These are phyloP conservation scores for Botrytis byssoidea DNA, from an alignment of 2,329 filamentous ascomycete species.

Conservation along the genomic window DNA sequence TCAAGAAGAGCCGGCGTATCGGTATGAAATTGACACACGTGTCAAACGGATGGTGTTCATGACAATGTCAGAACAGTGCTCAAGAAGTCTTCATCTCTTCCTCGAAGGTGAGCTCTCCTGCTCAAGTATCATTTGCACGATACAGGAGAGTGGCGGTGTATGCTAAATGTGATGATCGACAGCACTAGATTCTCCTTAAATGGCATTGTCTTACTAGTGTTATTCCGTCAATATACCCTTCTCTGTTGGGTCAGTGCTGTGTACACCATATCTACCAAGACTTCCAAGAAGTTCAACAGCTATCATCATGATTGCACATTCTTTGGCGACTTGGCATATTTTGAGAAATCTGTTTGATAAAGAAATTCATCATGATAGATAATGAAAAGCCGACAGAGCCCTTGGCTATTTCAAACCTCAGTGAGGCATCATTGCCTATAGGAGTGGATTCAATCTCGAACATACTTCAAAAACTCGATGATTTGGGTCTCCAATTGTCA, in stretches of 20 bases:
- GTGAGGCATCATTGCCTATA: neutral
- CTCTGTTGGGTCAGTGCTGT: neutral
- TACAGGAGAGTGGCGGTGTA: neutral
- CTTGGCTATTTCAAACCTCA: neutral
- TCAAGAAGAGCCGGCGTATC: neutral
- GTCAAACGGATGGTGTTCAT: neutral
- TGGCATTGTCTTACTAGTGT: neutral
- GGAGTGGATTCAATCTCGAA: neutral
- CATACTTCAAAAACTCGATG: conserved; percentile 1
- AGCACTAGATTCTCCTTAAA: neutral
- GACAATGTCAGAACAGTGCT: neutral
- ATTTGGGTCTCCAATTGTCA: conserved; percentile 3
- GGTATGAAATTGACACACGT: neutral
- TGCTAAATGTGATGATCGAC: neutral
- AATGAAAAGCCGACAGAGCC: neutral
- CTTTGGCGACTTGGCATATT: neutral
- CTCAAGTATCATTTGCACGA: neutral
- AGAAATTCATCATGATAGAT: neutral
- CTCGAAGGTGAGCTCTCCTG: neutral
- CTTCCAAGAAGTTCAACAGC: neutral
- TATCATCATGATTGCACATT: neutral
- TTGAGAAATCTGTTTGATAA: neutral
- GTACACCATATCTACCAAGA: neutral
- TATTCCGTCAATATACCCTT: neutral
- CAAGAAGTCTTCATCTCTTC: neutral